These are phyloP conservation scores for Fusarium napiforme DNA, from an alignment of 2,329 filamentous ascomycete species.

Conservation along the genomic window DNA sequence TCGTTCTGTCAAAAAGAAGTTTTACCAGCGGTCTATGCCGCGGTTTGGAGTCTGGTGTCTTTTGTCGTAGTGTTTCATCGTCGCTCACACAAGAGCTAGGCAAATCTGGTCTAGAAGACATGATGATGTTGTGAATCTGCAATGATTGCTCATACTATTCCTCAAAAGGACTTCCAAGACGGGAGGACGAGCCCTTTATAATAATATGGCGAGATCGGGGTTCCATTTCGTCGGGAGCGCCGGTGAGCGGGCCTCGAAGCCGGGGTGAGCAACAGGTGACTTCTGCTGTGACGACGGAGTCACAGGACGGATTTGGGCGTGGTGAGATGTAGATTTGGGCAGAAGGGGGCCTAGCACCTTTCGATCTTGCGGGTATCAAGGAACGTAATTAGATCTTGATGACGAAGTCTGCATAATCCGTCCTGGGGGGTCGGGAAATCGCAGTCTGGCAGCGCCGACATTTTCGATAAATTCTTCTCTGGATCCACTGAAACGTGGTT, in stretches of 20 bases:
- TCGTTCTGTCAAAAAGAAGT: slow-evolving; percentile 66
- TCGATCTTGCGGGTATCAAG: slow-evolving; percentile 30
- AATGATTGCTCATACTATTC: slow-evolving; percentile 1
- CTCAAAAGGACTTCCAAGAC: slow-evolving; percentile 16
- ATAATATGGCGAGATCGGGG: slow-evolving; percentile 12
- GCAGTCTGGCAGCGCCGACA: neutral
- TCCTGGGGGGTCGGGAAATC: neutral
- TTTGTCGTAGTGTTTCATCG: slow-evolving; percentile 33
- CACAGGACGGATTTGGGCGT: slow-evolving; percentile 1
- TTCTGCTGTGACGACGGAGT: neutral
- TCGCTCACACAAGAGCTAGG: slow-evolving; percentile 13
- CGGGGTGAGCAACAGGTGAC: slow-evolving; percentile 22
- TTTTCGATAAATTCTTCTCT: neutral
- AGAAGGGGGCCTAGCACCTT: slow-evolving; percentile 6
- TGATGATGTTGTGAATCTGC: neutral
- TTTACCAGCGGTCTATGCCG: slow-evolving; percentile 39
- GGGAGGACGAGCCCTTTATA: slow-evolving; percentile 29
- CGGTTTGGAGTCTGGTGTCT: neutral
- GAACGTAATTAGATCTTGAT: slow-evolving; percentile 13
- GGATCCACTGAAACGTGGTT: neutral
- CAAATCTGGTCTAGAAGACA: slow-evolving; percentile 13
- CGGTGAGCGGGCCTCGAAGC: slow-evolving; percentile 3
- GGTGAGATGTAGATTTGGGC: neutral
- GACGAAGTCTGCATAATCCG: neutral
- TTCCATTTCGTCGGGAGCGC: slow-evolving; percentile 22